Evolutionary conservation across 2,329 filamentous ascomycete species (phyloP).

Genomic region (Lecanicillium sp.): DNA sequence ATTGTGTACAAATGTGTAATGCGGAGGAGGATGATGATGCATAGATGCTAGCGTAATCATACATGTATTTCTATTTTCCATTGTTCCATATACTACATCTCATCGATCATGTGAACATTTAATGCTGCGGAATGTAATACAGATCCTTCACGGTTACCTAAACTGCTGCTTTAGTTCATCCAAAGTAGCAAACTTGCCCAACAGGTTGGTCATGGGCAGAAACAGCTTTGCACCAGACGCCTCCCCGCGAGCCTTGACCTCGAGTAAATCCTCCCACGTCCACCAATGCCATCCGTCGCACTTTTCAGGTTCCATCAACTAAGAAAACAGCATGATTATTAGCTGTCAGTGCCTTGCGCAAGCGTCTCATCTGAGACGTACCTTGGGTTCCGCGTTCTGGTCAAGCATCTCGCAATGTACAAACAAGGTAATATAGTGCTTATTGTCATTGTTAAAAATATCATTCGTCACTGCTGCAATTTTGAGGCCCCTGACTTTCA

Average conservation of each 20-base stretch:
- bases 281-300: conserved; percentile 43
- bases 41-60: no score
- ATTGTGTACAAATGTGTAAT: no score
- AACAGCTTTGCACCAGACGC: conserved; percentile 19
- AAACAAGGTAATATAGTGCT: conserved; percentile 71
- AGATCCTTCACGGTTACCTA: background rate
- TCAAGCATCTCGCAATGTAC: conserved; percentile 45
- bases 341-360: background rate
- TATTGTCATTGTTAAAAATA: conserved; percentile 47
- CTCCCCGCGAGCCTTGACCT: conserved; percentile 16
- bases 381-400: conserved; percentile 40
- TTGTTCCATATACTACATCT: no score
- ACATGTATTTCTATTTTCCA: no score
- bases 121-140: no score
- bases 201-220: conserved; percentile 22
- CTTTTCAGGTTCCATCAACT: conserved; percentile 40
- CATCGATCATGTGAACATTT: no score
- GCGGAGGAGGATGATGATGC: no score
- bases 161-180: conserved; percentile 11
- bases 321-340: background rate
- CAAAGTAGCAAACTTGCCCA: conserved; percentile 16
- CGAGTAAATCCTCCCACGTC: conserved; percentile 32
- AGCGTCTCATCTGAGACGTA: conserved; percentile 28
- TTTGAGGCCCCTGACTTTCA: conserved; percentile 42
- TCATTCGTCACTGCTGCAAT: conserved; percentile 60